Base-by-base conservation (phyloP, 805 yeast genomes). In the Ogataea wickerhamii region DNA sequence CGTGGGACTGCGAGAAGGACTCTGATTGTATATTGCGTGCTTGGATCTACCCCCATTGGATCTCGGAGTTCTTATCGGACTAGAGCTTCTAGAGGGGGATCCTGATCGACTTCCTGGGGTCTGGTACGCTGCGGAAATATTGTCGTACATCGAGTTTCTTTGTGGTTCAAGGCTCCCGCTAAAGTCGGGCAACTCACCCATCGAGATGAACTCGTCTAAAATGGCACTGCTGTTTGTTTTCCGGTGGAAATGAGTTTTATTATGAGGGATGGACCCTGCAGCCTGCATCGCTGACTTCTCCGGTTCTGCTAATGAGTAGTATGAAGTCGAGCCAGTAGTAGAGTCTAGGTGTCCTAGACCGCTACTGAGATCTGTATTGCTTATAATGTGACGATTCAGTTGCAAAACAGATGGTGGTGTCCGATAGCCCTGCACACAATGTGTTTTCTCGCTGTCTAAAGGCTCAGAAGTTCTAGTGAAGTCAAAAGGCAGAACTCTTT, bases 181-280 rank as follows among this genome's bases (percentile, higher is more conserved):
- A 3, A 28, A 22, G 10, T 29, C 18, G 4, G 47, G 47, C 2
- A 38, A 32, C 16, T 45, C 47, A 4, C 46, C 48, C 11, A 44
- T 47, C 4, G 49, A 39, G 1, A 58, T 55, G 31, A 58, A 58
- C 27, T 58, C 61, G 39, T 58, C 63, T 25, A 58, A 30, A 2
- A 49, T 39, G 8, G 40, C 36, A 8, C 57, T 44, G 40, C 60
- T 54, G 24, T 49, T 42, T 11, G 56, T 47, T 25, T 53, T 49
- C 23, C 38, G 49, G 34, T 52, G 56, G 28, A 47, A 44, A 25
- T 51, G 53, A 1, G 43, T 33, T 16, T 37, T 41, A 13, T 29
- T 40, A 16, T 45, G 53, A 10, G 47, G 45, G 10, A 34, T 38
- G 17, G 40, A 34, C 5, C 37, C 22, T 5, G 40, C 17, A 7